phyloP scores from a whole-genome alignment of 805 yeast species.

The Vanderwaltozyma verrucispora region DNA sequence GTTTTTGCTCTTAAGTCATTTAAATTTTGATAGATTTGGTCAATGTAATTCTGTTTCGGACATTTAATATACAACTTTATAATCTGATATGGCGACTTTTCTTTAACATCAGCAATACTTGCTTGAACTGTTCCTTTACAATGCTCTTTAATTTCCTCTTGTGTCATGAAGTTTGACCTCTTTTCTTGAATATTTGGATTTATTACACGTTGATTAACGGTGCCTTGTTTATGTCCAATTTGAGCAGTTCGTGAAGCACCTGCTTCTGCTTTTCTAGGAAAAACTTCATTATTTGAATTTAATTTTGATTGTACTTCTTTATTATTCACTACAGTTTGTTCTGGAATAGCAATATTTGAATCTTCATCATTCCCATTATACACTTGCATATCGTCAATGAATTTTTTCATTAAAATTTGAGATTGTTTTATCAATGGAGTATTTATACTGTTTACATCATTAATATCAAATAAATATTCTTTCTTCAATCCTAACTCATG shows the following conservation, averaged over 20 bases:
- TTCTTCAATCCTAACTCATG: conserved; percentile 11
- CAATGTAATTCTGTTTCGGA: conserved; percentile 24
- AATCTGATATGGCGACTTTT: conserved; percentile 24
- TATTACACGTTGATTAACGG: too few relatives aligned
- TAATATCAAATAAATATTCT: conserved; percentile 13
- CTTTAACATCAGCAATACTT: conserved; percentile 17
- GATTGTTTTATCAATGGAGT: conserved; percentile 12
- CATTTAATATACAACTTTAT: conserved; percentile 25
- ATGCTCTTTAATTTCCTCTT: conserved; percentile 23
- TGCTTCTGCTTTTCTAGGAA: too few relatives aligned
- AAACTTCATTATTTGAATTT: too few relatives aligned
- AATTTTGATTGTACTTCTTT: too few relatives aligned
- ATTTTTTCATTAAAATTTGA: conserved; percentile 4
- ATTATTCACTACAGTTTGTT: too few relatives aligned
- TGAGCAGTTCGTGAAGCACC: too few relatives aligned
- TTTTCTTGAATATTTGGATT: neutral
- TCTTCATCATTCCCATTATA: conserved; percentile 4
- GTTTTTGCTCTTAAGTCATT: conserved; percentile 25
- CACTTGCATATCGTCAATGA: conserved; percentile 5
- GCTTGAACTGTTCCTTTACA: conserved; percentile 23
- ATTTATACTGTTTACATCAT: conserved; percentile 7
- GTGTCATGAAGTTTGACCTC: conserved; percentile 16
- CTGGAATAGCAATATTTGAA: too few relatives aligned
- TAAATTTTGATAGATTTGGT: conserved; percentile 19
- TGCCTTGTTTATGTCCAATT: neutral